phyloP scores from a whole-genome alignment of 2,329 filamentous ascomycete species.

The Paecilomyces sp. region DNA sequence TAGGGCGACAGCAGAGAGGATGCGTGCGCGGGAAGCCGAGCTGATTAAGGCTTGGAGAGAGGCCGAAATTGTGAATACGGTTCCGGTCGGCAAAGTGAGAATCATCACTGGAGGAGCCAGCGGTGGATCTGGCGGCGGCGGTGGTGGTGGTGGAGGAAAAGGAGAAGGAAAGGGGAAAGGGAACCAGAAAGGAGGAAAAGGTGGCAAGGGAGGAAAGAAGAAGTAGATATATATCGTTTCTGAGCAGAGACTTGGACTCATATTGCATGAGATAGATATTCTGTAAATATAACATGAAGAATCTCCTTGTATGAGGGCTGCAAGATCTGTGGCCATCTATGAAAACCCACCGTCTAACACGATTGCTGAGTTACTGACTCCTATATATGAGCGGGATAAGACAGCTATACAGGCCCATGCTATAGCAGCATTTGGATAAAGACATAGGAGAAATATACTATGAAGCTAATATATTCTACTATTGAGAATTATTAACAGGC shows the following conservation, averaged over 20 bases:
- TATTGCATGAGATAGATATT: not conserved
- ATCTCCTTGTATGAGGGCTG: too few relatives aligned
- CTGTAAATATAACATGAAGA: not conserved
- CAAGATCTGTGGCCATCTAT: too few relatives aligned
- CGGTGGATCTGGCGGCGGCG: conserved; percentile 23
- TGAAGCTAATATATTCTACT: too few relatives aligned
- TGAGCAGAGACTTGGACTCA: not conserved
- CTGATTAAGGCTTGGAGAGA: conserved; percentile 73
- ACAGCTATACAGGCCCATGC: too few relatives aligned
- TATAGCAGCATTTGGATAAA: too few relatives aligned
- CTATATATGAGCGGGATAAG: too few relatives aligned
- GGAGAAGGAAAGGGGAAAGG: conserved; percentile 12
- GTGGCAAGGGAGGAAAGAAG: conserved; percentile 33
- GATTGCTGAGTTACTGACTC: too few relatives aligned
- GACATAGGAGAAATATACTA: too few relatives aligned
- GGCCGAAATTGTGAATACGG: conserved; percentile 70
- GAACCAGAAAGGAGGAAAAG: conserved; percentile 13
- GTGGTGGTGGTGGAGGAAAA: conserved; percentile 28
- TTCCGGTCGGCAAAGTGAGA: conserved; percentile 73
- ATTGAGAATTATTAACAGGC: too few relatives aligned
- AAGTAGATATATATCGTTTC: conserved; percentile 17
- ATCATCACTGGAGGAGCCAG: conserved; percentile 64
- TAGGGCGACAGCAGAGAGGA: conserved; percentile 59
- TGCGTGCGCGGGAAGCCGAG: conserved; percentile 83
- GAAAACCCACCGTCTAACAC: too few relatives aligned